Conservation (phyloP, 2,329 filamentous ascomycete genomes). For the Cladophialophora exuberans region DNA sequence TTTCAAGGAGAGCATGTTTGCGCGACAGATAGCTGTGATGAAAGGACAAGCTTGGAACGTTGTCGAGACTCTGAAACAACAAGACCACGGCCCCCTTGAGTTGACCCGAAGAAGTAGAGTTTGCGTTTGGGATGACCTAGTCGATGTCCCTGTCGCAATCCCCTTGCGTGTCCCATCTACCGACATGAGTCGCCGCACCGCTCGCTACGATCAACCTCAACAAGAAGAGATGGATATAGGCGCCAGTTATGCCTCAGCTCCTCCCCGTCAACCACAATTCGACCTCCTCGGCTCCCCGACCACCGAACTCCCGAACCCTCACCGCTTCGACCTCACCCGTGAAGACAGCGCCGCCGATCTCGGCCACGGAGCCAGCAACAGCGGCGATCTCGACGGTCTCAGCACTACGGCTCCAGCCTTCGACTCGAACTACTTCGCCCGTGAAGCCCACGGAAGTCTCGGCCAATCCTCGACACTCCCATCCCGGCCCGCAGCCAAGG, state of each 20-base stretch:
- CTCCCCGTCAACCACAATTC: constrained; percentile 45
- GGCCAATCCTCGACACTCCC: constrained; percentile 43
- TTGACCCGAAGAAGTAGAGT: constrained; percentile 87
- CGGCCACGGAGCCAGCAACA: constrained; percentile 32
- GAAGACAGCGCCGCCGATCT: constrained; percentile 44
- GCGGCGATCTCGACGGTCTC: constrained; percentile 31
- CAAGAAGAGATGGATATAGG: constrained; percentile 91
- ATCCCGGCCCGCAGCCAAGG: constrained; percentile 37
- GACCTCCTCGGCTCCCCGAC: constrained; percentile 69
- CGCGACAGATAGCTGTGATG: constrained; percentile 97
- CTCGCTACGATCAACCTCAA: constrained; percentile 44
- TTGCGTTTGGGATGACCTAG: constrained; percentile 96
- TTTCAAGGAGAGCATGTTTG: constrained; percentile 99
- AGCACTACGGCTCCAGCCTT: constrained; percentile 39
- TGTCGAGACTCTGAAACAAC: constrained; percentile 91
- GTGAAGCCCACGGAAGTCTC: constrained; percentile 39
- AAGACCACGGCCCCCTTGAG: constrained; percentile 90
- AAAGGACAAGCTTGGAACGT: constrained; percentile 99
- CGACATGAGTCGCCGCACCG: constrained; percentile 72
- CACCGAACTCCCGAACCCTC: constrained; percentile 71
- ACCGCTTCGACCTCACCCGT: constrained; percentile 70
- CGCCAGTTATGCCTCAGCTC: constrained; percentile 64
- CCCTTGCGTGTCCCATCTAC: constrained; percentile 82
- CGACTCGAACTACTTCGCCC: constrained; percentile 25
- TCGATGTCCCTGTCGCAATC: constrained; percentile 92